Conservation (phyloP, 345 rosid species). For the Arabis hirsuta region DNA sequence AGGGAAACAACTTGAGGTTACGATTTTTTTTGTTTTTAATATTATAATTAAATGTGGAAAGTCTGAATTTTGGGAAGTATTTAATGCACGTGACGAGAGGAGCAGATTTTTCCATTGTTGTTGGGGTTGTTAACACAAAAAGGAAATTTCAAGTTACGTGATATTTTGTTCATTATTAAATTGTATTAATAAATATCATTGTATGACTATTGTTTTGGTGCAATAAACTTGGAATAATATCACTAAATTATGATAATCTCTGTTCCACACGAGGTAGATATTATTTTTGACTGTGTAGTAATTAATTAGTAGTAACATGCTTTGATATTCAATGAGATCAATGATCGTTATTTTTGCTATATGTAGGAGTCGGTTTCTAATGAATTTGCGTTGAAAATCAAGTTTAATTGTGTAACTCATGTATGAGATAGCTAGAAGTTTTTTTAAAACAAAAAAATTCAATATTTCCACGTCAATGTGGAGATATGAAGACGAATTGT, state of each 20-base stretch:
- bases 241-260: background rate
- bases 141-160: slow-evolving; percentile 20
- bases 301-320: slow-evolving; percentile 35
- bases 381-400: slow-evolving; percentile 21
- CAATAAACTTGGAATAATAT: background rate
- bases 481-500: background rate
- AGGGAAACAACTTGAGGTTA: slow-evolving; percentile 31
- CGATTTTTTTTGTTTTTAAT: background rate
- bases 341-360: slow-evolving; percentile 26
- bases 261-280: slow-evolving; percentile 9
- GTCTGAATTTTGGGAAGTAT: slow-evolving; percentile 31
- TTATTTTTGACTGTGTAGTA: background rate
- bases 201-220: slow-evolving; percentile 30
- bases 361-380: slow-evolving; percentile 4
- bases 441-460: background rate
- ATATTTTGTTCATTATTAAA: slow-evolving; percentile 6
- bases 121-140: background rate
- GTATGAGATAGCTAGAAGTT: no score
- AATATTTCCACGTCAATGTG: background rate
- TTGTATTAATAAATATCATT: slow-evolving; percentile 31
- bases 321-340: slow-evolving; percentile 23
- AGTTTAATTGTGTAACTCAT: slow-evolving; percentile 23
- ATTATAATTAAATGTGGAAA: slow-evolving; percentile 35
- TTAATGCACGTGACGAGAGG: slow-evolving; percentile 60
- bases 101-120: slow-evolving; percentile 38